phyloP scores from a whole-genome alignment of 1,139 yeast species.

The Geotrichum klebahnii region DNA sequence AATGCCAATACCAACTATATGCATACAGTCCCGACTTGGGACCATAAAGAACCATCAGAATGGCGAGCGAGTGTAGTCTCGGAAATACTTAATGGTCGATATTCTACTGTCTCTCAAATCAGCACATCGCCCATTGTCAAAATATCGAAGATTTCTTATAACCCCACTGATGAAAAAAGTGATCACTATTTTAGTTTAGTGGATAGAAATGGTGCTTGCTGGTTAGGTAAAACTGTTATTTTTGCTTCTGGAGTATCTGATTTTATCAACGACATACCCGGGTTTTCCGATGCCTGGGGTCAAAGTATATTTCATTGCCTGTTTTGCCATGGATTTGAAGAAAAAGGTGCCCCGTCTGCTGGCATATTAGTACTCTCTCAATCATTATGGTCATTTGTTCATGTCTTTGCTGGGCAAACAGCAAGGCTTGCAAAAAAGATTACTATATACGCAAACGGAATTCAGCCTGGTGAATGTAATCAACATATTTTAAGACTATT shows the following conservation, averaged over 20 bases:
- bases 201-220: conserved; percentile 10
- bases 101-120: conserved; percentile 11
- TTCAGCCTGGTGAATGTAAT: neutral
- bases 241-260: conserved; percentile 14
- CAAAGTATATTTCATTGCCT: conserved; percentile 16
- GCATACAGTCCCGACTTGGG: conserved; percentile 19
- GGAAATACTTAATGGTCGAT: conserved; percentile 14
- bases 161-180: neutral
- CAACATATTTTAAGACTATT: neutral
- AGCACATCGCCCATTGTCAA: conserved; percentile 10
- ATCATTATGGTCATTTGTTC: conserved; percentile 3
- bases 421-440: conserved; percentile 10
- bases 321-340: conserved; percentile 17
- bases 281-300: conserved; percentile 16
- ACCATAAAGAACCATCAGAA: conserved; percentile 12
- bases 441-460: conserved; percentile 12
- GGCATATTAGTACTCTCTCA: conserved; percentile 4
- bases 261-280: neutral
- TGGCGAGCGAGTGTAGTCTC: conserved; percentile 4
- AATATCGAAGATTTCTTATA: neutral
- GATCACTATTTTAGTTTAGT: neutral
- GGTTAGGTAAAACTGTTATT: conserved; percentile 9
- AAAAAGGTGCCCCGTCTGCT: conserved; percentile 6
- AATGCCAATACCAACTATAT: conserved; percentile 12
- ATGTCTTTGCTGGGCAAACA: conserved; percentile 10